A percentile compares a stretch with the other conserved stretches of the same genome.
phyloP scores from a whole-genome alignment of 2,329 filamentous ascomycete species.

The Acrocalymma vagum region DNA sequence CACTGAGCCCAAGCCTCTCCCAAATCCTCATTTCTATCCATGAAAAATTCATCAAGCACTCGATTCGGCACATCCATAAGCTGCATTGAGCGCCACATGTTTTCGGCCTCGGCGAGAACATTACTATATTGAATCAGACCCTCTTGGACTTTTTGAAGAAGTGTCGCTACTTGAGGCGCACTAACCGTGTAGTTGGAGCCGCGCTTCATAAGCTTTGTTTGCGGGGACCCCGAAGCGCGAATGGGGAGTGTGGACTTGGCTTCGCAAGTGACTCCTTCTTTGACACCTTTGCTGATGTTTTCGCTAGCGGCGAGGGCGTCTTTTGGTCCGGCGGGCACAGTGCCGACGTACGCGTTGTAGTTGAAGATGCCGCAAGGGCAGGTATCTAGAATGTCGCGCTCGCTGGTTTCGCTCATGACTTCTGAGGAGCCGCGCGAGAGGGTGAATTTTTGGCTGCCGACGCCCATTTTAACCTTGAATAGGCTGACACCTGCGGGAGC shows the following conservation, averaged over 20 bases:
- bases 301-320: conserved; percentile 19
- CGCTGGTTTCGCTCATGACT: conserved; percentile 57
- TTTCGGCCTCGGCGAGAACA: too few species aligned
- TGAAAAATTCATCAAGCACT: too few species aligned
- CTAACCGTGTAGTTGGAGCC: too few species aligned
- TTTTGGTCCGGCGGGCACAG: conserved; percentile 49
- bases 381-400: conserved; percentile 59
- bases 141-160: too few species aligned
- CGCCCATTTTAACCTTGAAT: conserved; percentile 56
- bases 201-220: too few species aligned
- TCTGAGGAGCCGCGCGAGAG: conserved; percentile 52
- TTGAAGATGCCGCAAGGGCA: conserved; percentile 66
- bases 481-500: conserved; percentile 58
- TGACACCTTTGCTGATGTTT: conserved; percentile 5
- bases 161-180: too few species aligned
- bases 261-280: conserved; percentile 4
- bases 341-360: conserved; percentile 65
- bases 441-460: conserved; percentile 58
- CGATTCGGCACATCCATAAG: too few species aligned
- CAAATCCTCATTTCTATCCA: too few species aligned
- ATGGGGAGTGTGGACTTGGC: conserved; percentile 13
- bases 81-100: too few species aligned
- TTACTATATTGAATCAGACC: too few species aligned
- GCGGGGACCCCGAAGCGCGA: conserved; percentile 5
- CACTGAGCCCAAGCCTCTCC: too few species aligned